phyloP scores from a whole-genome alignment of 345 rosid genomes.

The Boechera stricta region DNA sequence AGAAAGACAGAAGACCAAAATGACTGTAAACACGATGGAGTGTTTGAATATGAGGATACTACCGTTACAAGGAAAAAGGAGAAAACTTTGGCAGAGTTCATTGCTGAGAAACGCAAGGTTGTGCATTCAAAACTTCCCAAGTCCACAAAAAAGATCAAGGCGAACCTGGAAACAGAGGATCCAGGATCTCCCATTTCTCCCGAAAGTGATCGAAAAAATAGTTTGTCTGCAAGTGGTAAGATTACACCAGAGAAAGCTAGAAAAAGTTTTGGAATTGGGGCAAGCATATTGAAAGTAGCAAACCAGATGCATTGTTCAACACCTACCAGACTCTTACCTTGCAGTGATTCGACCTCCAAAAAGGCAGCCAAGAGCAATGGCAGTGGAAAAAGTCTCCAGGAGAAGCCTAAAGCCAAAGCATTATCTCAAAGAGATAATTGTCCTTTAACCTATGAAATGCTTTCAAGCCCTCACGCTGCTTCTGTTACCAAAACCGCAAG shows the following conservation, averaged over 20 bases:
- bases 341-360: constrained; percentile 27
- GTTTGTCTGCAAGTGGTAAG: constrained; percentile 33
- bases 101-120: constrained; percentile 56
- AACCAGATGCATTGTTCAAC: constrained; percentile 51
- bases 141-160: constrained; percentile 41
- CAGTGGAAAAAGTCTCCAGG: constrained; percentile 38
- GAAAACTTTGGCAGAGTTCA: constrained; percentile 62
- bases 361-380: constrained; percentile 36
- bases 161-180: constrained; percentile 32
- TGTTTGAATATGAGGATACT: constrained; percentile 44
- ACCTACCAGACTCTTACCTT: constrained; percentile 39
- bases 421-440: constrained; percentile 3
- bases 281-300: constrained; percentile 54
- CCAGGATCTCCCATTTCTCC: constrained; percentile 39
- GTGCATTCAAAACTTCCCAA: constrained; percentile 40
- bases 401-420: constrained; percentile 26
- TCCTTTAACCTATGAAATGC: constrained; percentile 48
- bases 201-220: constrained; percentile 38
- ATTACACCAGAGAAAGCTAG: constrained; percentile 43
- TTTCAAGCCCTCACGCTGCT: constrained; percentile 42
- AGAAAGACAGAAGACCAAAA: constrained; percentile 44
- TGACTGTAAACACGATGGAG: constrained; percentile 46
- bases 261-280: constrained; percentile 53
- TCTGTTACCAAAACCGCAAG: constrained; percentile 50
- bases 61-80: constrained; percentile 50